These are phyloP conservation scores for Tylopilus plumbeoviolaceoides DNA, from an alignment of 768 basidiomycete species.

Conservation along the genomic window DNA sequence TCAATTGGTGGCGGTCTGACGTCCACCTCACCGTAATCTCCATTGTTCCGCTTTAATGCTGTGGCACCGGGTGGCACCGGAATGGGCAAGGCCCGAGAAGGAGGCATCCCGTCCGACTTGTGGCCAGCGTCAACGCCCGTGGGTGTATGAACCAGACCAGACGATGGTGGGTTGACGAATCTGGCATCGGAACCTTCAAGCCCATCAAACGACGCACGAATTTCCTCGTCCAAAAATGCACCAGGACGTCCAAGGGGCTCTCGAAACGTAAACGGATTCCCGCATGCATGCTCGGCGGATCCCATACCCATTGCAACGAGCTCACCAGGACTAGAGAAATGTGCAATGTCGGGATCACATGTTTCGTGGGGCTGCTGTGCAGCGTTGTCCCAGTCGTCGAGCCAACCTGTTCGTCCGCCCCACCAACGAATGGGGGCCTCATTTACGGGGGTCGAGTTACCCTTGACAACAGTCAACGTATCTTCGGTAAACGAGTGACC, in stretches of 20 bases:
- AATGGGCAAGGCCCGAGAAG: constrained; percentile 5
- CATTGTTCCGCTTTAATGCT: background rate
- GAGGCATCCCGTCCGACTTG: constrained; percentile 2
- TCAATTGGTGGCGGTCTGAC: background rate
- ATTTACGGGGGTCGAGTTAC: background rate
- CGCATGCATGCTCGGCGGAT: background rate
- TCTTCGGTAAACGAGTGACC: background rate
- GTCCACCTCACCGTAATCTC: background rate
- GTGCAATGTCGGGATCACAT: background rate
- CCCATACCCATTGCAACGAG: background rate
- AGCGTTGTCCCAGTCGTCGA: background rate
- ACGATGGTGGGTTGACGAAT: background rate
- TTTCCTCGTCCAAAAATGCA: constrained; percentile 19
- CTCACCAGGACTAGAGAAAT: background rate
- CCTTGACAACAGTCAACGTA: background rate
- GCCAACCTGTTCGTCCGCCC: constrained; percentile 6
- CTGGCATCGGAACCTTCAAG: background rate
- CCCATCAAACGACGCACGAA: constrained; percentile 18
- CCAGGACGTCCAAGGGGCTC: constrained; percentile 8
- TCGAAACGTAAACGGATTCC: background rate
- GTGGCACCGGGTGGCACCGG: background rate
- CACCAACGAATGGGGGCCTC: constrained; percentile 16
- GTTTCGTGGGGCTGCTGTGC: background rate
- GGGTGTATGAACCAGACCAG: background rate
- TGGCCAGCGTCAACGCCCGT: background rate